Conservation (phyloP, 371 early-diverging fungal species). For the Fennellomyces sp. region DNA sequence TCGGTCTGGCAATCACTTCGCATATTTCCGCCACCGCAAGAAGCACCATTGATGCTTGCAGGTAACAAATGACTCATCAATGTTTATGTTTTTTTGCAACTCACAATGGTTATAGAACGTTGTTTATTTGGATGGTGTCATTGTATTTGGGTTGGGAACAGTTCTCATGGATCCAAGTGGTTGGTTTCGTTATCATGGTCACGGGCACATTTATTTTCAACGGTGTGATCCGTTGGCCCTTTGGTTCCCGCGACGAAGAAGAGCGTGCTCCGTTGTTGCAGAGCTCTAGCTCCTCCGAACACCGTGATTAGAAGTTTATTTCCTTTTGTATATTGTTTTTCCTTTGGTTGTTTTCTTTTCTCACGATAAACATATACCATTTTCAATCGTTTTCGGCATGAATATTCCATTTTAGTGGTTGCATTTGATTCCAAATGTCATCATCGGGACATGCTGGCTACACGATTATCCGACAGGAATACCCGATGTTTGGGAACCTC, state of each 20-base stretch:
- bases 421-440: constrained; percentile 3
- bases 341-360: background rate
- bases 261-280: constrained; percentile 1
- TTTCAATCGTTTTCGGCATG: background rate
- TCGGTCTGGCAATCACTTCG: constrained; percentile 90
- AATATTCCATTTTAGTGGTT: background rate
- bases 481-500: too few species aligned
- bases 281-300: background rate
- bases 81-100: background rate
- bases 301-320: background rate
- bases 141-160: constrained; percentile 92
- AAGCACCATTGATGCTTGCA: constrained; percentile 94
- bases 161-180: constrained; percentile 89
- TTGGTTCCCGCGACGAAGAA: constrained; percentile 10
- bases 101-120: constrained; percentile 78
- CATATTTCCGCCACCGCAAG: constrained; percentile 86
- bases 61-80: constrained; percentile 28
- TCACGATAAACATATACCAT: too few species aligned
- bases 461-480: background rate
- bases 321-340: background rate
- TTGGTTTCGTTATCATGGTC: constrained; percentile 81
- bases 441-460: background rate
- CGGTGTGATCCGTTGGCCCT: constrained; percentile 69
- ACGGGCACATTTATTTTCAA: constrained; percentile 93
- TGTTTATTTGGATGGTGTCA: constrained; percentile 94